These are phyloP conservation scores for Quercus bicolor DNA, from an alignment of 306 rosid genomes.

Conservation along the genomic window DNA sequence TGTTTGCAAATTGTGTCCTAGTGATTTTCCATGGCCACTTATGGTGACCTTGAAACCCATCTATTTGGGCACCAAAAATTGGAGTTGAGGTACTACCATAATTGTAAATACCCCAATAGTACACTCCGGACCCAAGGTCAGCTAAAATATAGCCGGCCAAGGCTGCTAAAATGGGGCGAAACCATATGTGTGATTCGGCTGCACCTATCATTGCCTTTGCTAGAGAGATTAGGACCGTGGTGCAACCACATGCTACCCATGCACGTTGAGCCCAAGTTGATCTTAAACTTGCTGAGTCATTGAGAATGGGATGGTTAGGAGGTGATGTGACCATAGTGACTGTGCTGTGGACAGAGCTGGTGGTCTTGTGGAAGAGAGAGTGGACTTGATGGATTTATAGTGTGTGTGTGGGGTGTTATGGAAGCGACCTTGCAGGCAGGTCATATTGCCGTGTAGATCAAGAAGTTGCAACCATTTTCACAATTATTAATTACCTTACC, in stretches of 20 bases:
- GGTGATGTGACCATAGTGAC: neutral
- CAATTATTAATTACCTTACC: too few relatives aligned
- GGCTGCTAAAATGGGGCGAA: slow-evolving; percentile 40
- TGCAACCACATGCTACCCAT: slow-evolving; percentile 68
- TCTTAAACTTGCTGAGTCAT: slow-evolving; percentile 47
- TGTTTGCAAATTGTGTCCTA: slow-evolving; percentile 78
- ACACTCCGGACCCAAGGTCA: slow-evolving; percentile 81
- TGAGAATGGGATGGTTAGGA: slow-evolving; percentile 21
- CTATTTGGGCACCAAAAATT: slow-evolving; percentile 69
- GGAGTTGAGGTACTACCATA: slow-evolving; percentile 65
- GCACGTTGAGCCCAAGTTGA: slow-evolving; percentile 80
- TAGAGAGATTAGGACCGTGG: slow-evolving; percentile 37
- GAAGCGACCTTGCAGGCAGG: neutral
- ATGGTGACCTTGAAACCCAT: slow-evolving; percentile 89
- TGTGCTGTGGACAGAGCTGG: neutral
- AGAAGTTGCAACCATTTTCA: too few relatives aligned
- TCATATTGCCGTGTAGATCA: too few relatives aligned
- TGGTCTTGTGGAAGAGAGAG: slow-evolving; percentile 23
- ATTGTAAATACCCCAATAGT: slow-evolving; percentile 85
- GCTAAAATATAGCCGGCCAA: slow-evolving; percentile 66
- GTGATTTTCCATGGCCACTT: slow-evolving; percentile 89
- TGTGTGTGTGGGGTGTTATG: neutral
- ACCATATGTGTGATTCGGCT: slow-evolving; percentile 33
- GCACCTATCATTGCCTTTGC: slow-evolving; percentile 47
- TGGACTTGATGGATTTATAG: slow-evolving; percentile 31